A percentile compares a stretch with the other conserved stretches of the same genome.
Conservation (phyloP, 129 eudicot species). For the Gnaphalium uliginosum region DNA sequence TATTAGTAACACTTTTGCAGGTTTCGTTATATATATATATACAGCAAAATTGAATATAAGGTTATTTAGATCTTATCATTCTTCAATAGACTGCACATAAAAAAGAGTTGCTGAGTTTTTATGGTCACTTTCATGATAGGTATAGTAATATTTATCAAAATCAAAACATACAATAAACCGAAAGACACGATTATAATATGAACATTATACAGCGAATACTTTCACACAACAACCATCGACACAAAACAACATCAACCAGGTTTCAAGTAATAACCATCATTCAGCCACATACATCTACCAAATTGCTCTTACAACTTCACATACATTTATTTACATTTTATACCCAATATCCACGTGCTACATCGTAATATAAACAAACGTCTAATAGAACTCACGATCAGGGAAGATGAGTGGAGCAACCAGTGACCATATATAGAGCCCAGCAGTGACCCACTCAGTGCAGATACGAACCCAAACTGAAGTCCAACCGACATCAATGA, state of each 20-base stretch:
- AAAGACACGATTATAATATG: too few relatives aligned
- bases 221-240: background rate
- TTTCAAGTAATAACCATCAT: background rate
- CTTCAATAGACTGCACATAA: too few relatives aligned
- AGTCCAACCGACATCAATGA: constrained; percentile 96
- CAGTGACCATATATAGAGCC: constrained; percentile 86
- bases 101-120: too few relatives aligned
- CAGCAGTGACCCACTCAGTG: constrained; percentile 98
- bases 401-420: constrained; percentile 88
- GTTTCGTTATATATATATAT: too few relatives aligned
- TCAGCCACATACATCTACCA: background rate
- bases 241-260: background rate
- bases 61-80: too few relatives aligned
- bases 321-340: constrained; percentile 27
- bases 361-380: background rate
- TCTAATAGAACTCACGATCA: constrained; percentile 78
- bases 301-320: background rate
- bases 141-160: too few relatives aligned
- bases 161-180: too few relatives aligned
- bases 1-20: too few relatives aligned
- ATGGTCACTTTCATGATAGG: too few relatives aligned
- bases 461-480: constrained; percentile 96
- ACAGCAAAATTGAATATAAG: too few relatives aligned
- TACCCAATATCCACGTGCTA: constrained; percentile 22
- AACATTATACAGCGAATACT: too few relatives aligned